Conservation (phyloP, 2,329 filamentous ascomycete genomes). For the Ceratocystis lukuohia region DNA sequence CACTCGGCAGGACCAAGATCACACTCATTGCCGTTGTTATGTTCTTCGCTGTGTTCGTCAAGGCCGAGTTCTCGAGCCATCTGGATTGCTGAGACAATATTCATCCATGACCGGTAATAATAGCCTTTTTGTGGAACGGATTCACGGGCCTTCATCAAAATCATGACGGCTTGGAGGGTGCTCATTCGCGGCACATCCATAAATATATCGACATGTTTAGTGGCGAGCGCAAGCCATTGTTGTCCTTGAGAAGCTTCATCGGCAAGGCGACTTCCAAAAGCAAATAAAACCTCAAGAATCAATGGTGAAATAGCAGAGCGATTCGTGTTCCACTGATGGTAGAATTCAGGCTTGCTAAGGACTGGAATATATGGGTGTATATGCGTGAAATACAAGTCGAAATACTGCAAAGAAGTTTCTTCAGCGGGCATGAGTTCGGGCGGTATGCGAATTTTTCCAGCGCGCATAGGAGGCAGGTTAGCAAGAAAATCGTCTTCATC, state of each 20-base stretch:
- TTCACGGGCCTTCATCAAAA: constrained; percentile 82
- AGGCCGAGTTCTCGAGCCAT: constrained; percentile 88
- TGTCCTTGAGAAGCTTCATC: constrained; percentile 75
- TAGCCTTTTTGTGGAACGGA: constrained; percentile 87
- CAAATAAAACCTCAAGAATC: constrained; percentile 79
- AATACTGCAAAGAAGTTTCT: constrained; percentile 66
- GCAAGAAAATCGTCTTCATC: constrained; percentile 62
- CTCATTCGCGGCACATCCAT: constrained; percentile 83
- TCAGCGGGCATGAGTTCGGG: constrained; percentile 87
- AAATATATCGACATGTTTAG: constrained; percentile 87
- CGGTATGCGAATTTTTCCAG: constrained; percentile 70
- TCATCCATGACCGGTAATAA: constrained; percentile 96
- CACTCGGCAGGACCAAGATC: constrained; percentile 60
- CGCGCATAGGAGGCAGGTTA: constrained; percentile 52
- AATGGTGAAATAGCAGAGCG: constrained; percentile 77
- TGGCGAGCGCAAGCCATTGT: constrained; percentile 84
- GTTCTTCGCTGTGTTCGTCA: constrained; percentile 71
- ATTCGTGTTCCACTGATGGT: constrained; percentile 77
- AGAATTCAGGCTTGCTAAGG: constrained; percentile 67
- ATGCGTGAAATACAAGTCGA: constrained; percentile 79
- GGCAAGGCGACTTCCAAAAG: constrained; percentile 70
- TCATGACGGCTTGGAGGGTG: constrained; percentile 78
- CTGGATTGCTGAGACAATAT: constrained; percentile 75
- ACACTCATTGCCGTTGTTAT: constrained; percentile 59
- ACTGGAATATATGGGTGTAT: constrained; percentile 91